Conservation (phyloP, 2,329 filamentous ascomycete species). For the Pyrenochaeta sp. region DNA sequence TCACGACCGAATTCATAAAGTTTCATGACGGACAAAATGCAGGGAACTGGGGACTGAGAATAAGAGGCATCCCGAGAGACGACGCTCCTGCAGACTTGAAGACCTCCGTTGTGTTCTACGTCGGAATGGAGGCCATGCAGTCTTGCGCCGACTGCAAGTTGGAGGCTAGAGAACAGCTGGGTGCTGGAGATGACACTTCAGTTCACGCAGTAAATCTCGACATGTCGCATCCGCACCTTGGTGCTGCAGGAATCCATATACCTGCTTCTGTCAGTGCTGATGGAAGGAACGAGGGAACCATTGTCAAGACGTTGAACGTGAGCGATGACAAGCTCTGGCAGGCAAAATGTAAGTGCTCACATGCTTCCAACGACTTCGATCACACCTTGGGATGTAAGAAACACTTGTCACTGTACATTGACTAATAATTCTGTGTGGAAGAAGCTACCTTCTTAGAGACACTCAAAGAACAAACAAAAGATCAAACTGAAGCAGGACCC, state of each 20-base stretch:
- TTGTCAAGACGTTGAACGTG: conserved; percentile 73
- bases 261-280: conserved; percentile 65
- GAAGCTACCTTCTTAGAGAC: conserved; percentile 64
- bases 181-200: conserved; percentile 53
- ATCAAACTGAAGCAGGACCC: conserved; percentile 15
- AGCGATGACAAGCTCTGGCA: conserved; percentile 78
- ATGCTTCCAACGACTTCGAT: not conserved
- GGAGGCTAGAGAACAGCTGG: conserved; percentile 63
- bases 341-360: conserved; percentile 64
- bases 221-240: conserved; percentile 74
- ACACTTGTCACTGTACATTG: not conserved
- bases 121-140: conserved; percentile 76
- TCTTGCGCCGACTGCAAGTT: conserved; percentile 56
- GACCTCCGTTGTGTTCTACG: conserved; percentile 81
- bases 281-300: conserved; percentile 68
- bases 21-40: conserved; percentile 82
- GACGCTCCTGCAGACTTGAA: conserved; percentile 71
- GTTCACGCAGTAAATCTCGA: conserved; percentile 70
- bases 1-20: conserved; percentile 92
- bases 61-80: conserved; percentile 78
- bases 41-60: conserved; percentile 87
- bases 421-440: conserved; percentile 51
- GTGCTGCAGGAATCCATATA: conserved; percentile 78
- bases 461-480: conserved; percentile 65
- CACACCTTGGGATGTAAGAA: too few species aligned